Percentiles rank a stretch among this genome's conserved stretches.
phyloP scores from a whole-genome alignment of 768 basidiomycete species.

The Boletellus ananas region DNA sequence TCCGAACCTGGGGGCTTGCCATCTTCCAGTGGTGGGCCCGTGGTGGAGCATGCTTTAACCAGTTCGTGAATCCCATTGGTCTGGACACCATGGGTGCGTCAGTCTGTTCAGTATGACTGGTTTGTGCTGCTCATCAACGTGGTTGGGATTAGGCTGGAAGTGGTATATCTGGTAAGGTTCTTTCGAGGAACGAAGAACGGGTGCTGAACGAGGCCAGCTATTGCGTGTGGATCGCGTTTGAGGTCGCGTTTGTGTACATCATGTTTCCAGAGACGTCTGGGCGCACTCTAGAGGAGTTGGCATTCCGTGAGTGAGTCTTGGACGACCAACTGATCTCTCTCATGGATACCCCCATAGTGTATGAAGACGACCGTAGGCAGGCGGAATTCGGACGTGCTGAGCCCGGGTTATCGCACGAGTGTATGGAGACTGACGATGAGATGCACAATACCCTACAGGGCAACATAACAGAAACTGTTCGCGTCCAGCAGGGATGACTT shows the following conservation, averaged over 20 bases:
- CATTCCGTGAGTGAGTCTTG: constrained; percentile 12
- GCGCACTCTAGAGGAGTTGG: constrained; percentile 17
- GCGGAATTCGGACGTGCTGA: background rate
- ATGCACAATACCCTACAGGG: background rate
- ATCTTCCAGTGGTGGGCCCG: constrained; percentile 60
- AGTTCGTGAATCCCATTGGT: constrained; percentile 7
- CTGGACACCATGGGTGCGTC: background rate
- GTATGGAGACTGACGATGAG: background rate
- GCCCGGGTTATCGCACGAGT: background rate
- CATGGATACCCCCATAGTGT: constrained; percentile 18
- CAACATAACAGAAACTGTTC: background rate
- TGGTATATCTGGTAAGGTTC: constrained; percentile 12
- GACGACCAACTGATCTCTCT: constrained; percentile 25
- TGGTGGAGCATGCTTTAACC: constrained; percentile 14
- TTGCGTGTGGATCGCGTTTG: constrained; percentile 12
- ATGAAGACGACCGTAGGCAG: background rate
- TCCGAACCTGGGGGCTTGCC: constrained; percentile 56
- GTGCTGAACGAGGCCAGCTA: constrained; percentile 8
- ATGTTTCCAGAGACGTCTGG: constrained; percentile 22
- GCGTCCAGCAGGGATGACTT: background rate
- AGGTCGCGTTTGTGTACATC: constrained; percentile 13
- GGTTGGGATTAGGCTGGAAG: constrained; percentile 11
- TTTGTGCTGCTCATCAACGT: background rate
- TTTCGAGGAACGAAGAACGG: rapidly evolving
- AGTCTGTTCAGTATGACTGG: background rate